A percentile compares a stretch with the other conserved stretches of the same genome.
Conservation (phyloP, 768 basidiomycete genomes). For the Hemileccinum impolitum region DNA sequence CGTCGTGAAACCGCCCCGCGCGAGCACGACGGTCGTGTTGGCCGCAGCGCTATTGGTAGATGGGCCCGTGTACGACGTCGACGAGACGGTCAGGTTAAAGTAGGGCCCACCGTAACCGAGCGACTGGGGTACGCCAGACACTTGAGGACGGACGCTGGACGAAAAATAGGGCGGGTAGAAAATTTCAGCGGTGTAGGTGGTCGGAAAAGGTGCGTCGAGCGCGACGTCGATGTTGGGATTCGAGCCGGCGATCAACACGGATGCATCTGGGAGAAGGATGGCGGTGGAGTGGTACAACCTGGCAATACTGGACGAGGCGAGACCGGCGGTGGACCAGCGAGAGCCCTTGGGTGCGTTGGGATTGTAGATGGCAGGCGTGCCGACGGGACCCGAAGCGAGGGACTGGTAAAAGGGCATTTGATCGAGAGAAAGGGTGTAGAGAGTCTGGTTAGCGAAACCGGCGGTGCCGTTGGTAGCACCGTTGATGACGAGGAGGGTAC, state of each 20-base stretch:
- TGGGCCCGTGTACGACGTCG: slow-evolving; percentile 58
- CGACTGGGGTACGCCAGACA: slow-evolving; percentile 64
- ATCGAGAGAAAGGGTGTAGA: slow-evolving; percentile 36
- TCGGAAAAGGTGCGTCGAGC: slow-evolving; percentile 57
- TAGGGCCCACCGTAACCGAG: slow-evolving; percentile 79
- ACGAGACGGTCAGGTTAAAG: slow-evolving; percentile 73
- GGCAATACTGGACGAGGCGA: slow-evolving; percentile 61
- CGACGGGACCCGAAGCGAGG: slow-evolving; percentile 76
- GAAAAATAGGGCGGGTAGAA: slow-evolving; percentile 93
- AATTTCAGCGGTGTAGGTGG: slow-evolving; percentile 77
- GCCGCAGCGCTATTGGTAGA: slow-evolving; percentile 64
- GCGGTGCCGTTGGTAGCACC: slow-evolving; percentile 86
- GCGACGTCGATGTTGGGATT: slow-evolving; percentile 91
- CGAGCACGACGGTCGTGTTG: slow-evolving; percentile 70
- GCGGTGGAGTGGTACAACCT: slow-evolving; percentile 91
- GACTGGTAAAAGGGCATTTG: slow-evolving; percentile 71
- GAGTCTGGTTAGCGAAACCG: slow-evolving; percentile 67
- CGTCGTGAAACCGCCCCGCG: slow-evolving; percentile 83
- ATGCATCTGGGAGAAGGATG: slow-evolving; percentile 83
- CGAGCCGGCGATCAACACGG: slow-evolving; percentile 85
- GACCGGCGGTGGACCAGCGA: slow-evolving; percentile 69
- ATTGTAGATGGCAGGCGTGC: slow-evolving; percentile 81
- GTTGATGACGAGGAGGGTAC: slow-evolving; percentile 76
- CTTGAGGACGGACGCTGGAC: slow-evolving; percentile 62
- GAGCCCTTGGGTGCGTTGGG: slow-evolving; percentile 66